A percentile compares a stretch with the other conserved stretches of the same genome.
These are phyloP conservation scores for Sutorius australiensis DNA, from an alignment of 768 basidiomycete genomes.

Conservation along the genomic window DNA sequence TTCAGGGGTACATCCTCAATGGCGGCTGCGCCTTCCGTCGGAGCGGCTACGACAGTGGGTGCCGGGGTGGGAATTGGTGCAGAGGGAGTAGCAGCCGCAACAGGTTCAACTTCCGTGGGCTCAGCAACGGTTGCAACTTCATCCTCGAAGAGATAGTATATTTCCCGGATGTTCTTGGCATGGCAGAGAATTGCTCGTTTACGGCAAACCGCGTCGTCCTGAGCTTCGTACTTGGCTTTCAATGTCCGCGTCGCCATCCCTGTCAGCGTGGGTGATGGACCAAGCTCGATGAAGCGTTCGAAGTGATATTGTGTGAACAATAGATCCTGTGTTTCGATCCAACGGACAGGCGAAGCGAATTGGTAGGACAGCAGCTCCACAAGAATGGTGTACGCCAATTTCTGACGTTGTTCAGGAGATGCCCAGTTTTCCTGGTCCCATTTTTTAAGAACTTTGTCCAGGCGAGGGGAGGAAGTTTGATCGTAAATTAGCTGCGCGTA, in stretches of 20 bases:
- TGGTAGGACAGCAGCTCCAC: constrained; percentile 98
- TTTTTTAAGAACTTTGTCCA: constrained; percentile 89
- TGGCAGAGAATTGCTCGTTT: constrained; percentile 84
- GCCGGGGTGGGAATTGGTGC: constrained; percentile 40
- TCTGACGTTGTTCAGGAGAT: constrained; percentile 75
- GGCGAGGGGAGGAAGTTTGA: constrained; percentile 91
- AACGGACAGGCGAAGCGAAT: constrained; percentile 96
- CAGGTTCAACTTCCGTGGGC: constrained; percentile 30
- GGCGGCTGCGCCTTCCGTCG: constrained; percentile 61
- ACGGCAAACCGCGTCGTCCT: constrained; percentile 80
- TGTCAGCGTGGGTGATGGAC: constrained; percentile 93
- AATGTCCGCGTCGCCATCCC: constrained; percentile 91
- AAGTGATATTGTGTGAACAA: constrained; percentile 84
- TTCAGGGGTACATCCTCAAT: constrained; percentile 92
- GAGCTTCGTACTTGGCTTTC: constrained; percentile 89
- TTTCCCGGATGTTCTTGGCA: constrained; percentile 93
- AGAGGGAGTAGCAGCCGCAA: constrained; percentile 38
- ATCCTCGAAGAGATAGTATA: constrained; percentile 97
- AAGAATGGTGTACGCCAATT: constrained; percentile 92
- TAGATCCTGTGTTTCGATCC: constrained; percentile 98
- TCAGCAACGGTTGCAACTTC: constrained; percentile 41
- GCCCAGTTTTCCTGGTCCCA: constrained; percentile 95
- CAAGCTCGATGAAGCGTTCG: constrained; percentile 93
- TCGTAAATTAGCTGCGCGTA: constrained; percentile 96
- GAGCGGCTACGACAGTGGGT: constrained; percentile 41